A percentile compares a stretch with the other conserved stretches of the same genome.
Conservation (phyloP, 345 rosid genomes). For the Citrus glauca region DNA sequence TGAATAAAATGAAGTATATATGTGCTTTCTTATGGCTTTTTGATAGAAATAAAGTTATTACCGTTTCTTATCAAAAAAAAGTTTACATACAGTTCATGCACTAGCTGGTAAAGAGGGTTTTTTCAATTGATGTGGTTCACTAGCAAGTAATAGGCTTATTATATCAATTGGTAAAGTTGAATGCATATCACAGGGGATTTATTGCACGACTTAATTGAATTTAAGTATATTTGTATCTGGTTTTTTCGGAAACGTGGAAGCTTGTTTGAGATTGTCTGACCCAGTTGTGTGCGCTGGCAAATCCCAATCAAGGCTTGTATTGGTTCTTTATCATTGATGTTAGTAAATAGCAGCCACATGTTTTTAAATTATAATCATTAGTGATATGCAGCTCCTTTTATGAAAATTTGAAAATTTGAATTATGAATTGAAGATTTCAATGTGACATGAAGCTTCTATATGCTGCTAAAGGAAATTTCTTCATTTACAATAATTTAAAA, state of each 20-base stretch:
- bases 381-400: background rate
- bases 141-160: background rate
- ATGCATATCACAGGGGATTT: background rate
- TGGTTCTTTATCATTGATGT: background rate
- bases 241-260: background rate
- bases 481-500: background rate
- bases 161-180: background rate
- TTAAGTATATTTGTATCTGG: background rate
- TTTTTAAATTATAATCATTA: background rate
- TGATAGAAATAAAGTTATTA: background rate
- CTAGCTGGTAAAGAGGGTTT: background rate
- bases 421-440: background rate
- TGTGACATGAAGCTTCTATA: background rate
- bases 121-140: background rate
- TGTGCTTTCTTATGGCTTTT: background rate
- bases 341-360: background rate
- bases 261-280: background rate
- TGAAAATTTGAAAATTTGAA: background rate
- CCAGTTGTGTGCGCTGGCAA: background rate
- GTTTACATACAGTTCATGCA: background rate
- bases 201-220: background rate
- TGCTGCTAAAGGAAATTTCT: background rate
- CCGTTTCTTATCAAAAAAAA: background rate
- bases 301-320: background rate
- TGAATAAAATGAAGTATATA: background rate